Evolutionary conservation across 345 rosid species (phyloP), one percentile per base, ranked within the genome.

Genomic region (Melastoma malabathricum): DNA sequence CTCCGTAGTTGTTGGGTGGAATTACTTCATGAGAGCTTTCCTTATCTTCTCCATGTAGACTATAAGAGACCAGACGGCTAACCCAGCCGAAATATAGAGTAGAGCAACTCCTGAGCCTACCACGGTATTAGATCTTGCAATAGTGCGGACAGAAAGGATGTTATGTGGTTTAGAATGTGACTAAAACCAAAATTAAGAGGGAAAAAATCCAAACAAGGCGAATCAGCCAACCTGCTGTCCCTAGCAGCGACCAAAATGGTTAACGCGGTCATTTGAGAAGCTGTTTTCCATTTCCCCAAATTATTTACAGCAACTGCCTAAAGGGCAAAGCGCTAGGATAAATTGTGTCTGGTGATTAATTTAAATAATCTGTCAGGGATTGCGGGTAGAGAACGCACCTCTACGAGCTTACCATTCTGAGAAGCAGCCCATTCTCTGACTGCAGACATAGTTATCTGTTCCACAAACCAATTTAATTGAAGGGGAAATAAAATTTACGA

Each of bases 391-490:
- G 43, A 49, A 64, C 72, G 27, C 61, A 87, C 98, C 98, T 84
- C 79, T 58, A 76, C 69, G 68, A 92, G 89, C 71, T 76, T 79
- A 52, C 72, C 56, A 56, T 79, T 76, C 73, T 87, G 93, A 51
- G 98, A 92, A 59, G 98, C 98, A 61, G 98, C 97, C 98, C 98
- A 87, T 73, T 92, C 97, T 65, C 95, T 79, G 53, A 92, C 95
- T 0, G 98, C 98, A 29, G 98, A 92, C 98, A 92, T 87, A 17
- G 98, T 87, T 67, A 92, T 92, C 98, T 92, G 70, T 67, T 53
- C 55, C 67, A 10, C 61, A 29, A 47, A 14, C 46, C 54, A 57
- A 60, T 52, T 1, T 39, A 38, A 51, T 52, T 55, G 16, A 55
- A 8, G 18, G 15, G 17, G 19, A 13, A 15, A 18, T 13, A 4